Conservation (phyloP, 192 early-diverging fungal genomes). For the Coemansia sp. region DNA sequence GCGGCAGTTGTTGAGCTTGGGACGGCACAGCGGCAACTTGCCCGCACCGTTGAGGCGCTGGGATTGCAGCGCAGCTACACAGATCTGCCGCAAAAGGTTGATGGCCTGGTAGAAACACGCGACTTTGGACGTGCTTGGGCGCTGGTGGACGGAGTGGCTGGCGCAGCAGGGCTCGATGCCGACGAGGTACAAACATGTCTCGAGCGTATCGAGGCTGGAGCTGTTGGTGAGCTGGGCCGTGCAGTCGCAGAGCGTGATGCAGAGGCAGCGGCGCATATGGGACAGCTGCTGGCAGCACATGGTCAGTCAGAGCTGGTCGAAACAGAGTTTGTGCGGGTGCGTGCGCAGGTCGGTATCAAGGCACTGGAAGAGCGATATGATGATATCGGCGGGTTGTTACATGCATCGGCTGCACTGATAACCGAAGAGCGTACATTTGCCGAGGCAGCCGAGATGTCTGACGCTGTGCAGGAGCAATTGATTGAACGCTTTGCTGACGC, state of each 20-base stretch:
- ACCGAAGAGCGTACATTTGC: conserved; percentile 30
- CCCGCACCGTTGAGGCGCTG: conserved; percentile 26
- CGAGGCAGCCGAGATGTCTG: conserved; percentile 23
- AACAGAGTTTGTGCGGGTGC: conserved; percentile 20
- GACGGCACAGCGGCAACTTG: conserved; percentile 18
- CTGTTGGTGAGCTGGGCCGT: conserved; percentile 7
- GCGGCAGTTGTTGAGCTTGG: conserved; percentile 29
- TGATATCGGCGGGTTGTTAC: background rate
- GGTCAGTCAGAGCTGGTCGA: conserved; percentile 16
- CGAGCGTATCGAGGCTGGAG: conserved; percentile 14
- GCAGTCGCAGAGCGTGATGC: conserved; percentile 17
- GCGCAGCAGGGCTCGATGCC: background rate
- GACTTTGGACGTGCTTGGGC: conserved; percentile 38
- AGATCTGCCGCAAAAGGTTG: conserved; percentile 36
- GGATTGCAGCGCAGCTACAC: conserved; percentile 36
- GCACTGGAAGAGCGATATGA: conserved; percentile 15
- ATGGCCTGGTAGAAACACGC: conserved; percentile 19
- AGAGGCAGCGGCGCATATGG: conserved; percentile 2
- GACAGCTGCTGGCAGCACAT: conserved; percentile 21
- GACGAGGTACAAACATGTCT: conserved; percentile 6
- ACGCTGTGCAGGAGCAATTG: conserved; percentile 19
- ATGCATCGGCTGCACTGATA: conserved; percentile 4
- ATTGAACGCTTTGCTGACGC: conserved; percentile 15
- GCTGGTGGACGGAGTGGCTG: conserved; percentile 17
- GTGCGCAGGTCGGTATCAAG: conserved; percentile 9